These are phyloP conservation scores for Knufia petricola DNA, from an alignment of 2,329 filamentous ascomycete genomes.

Conservation along the genomic window DNA sequence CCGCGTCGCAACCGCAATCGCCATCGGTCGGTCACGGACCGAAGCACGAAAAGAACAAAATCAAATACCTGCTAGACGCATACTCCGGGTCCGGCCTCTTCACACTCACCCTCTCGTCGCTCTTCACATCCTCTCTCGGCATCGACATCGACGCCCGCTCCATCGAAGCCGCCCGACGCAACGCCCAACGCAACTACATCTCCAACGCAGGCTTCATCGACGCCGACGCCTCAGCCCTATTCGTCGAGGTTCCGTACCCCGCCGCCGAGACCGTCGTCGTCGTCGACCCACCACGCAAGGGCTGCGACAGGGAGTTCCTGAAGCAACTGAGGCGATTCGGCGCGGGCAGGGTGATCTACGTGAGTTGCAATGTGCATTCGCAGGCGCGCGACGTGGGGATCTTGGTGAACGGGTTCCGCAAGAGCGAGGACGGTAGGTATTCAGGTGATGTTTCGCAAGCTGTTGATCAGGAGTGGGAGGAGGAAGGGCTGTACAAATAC, in stretches of 20 bases:
- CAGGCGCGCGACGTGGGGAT: constrained; percentile 89
- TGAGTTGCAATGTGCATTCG: constrained; percentile 96
- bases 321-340: constrained; percentile 68
- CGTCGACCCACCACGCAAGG: constrained; percentile 92
- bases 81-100: constrained; percentile 97
- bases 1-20: constrained; percentile 28
- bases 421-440: constrained; percentile 28
- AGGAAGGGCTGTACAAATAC: constrained; percentile 45
- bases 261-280: constrained; percentile 82
- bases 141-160: constrained; percentile 79
- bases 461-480: constrained; percentile 24
- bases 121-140: constrained; percentile 71
- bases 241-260: constrained; percentile 63
- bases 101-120: constrained; percentile 78
- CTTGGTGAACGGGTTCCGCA: constrained; percentile 59
- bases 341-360: constrained; percentile 76
- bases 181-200: constrained; percentile 77
- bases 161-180: constrained; percentile 70
- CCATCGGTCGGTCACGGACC: constrained; percentile 22
- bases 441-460: constrained; percentile 25
- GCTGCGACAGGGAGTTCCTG: constrained; percentile 79
- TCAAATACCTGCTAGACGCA: constrained; percentile 89
- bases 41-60: constrained; percentile 26
- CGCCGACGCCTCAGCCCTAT: constrained; percentile 75
- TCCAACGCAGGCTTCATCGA: constrained; percentile 74